These are phyloP conservation scores for Coleophoma cylindrospora DNA, from an alignment of 2,329 filamentous ascomycete genomes.

Conservation along the genomic window DNA sequence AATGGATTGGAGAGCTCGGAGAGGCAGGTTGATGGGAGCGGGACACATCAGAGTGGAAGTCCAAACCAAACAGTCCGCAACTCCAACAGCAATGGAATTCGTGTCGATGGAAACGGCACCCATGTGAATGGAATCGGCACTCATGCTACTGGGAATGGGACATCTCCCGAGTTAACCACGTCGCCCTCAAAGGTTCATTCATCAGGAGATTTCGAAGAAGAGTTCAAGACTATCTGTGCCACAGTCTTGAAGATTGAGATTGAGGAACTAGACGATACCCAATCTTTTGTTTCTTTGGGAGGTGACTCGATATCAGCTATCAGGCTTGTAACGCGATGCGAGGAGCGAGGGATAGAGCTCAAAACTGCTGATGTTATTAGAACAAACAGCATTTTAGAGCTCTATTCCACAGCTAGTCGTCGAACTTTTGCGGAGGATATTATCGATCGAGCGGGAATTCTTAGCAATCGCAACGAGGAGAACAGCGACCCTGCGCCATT, in stretches of 20 bases:
- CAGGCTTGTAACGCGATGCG: neutral
- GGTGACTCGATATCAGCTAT: conserved; percentile 1
- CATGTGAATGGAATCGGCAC: neutral
- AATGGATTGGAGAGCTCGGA: neutral
- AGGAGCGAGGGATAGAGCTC: conserved; percentile 1
- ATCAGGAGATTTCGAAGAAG: neutral
- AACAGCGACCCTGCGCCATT: neutral
- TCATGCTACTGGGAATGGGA: neutral
- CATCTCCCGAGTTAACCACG: neutral
- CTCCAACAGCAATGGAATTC: neutral
- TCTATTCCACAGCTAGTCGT: neutral
- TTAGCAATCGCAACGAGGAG: neutral
- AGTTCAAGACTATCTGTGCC: neutral
- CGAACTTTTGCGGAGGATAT: neutral
- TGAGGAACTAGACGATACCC: neutral
- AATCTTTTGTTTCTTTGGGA: conserved; percentile 1
- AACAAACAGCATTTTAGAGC: neutral
- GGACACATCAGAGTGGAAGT: neutral
- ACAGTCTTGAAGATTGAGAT: neutral
- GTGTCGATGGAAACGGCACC: neutral
- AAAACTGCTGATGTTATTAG: conserved; percentile 1
- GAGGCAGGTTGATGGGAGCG: neutral
- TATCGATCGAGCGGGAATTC: neutral
- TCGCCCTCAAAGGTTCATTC: neutral
- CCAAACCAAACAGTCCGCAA: neutral